These are phyloP conservation scores for Fusarium secorum DNA, from an alignment of 2,329 filamentous ascomycete species.

Conservation along the genomic window DNA sequence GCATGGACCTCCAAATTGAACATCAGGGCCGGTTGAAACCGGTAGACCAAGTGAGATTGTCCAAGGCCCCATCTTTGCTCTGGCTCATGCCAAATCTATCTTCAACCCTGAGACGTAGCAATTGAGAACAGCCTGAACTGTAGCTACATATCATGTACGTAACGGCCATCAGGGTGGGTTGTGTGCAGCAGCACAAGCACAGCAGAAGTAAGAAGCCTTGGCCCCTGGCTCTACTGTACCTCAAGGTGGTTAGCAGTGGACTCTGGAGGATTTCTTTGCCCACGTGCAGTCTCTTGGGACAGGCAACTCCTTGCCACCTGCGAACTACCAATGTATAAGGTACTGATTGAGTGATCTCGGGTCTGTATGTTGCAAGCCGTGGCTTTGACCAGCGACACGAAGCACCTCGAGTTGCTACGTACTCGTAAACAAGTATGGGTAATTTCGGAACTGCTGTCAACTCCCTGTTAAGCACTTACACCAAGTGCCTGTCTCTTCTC, in stretches of 20 bases:
- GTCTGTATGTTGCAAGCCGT: constrained; percentile 8
- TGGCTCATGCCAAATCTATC: constrained; percentile 1
- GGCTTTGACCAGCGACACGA: background rate
- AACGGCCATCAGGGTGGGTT: constrained; percentile 15
- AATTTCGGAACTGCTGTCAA: constrained; percentile 55
- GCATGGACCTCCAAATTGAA: constrained; percentile 4
- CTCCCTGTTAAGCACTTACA: constrained; percentile 57
- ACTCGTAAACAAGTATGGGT: constrained; percentile 37
- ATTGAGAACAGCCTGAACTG: background rate
- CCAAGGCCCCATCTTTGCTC: constrained; percentile 4
- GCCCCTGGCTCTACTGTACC: background rate
- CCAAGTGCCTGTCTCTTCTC: constrained; percentile 54
- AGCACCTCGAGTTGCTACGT: background rate
- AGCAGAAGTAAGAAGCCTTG: background rate
- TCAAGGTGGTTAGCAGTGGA: background rate
- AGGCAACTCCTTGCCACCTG: constrained; percentile 9
- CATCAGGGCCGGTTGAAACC: constrained; percentile 6
- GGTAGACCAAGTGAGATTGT: background rate
- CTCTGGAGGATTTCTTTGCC: constrained; percentile 8
- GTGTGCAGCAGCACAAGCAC: background rate
- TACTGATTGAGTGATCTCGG: constrained; percentile 17
- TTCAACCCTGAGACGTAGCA: background rate
- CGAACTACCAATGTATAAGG: constrained; percentile 25
- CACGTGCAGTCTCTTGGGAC: constrained; percentile 33
- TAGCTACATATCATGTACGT: constrained; percentile 5